Conservation (phyloP, 495 filamentous ascomycete genomes). For the Penicillium longicatenatum region DNA sequence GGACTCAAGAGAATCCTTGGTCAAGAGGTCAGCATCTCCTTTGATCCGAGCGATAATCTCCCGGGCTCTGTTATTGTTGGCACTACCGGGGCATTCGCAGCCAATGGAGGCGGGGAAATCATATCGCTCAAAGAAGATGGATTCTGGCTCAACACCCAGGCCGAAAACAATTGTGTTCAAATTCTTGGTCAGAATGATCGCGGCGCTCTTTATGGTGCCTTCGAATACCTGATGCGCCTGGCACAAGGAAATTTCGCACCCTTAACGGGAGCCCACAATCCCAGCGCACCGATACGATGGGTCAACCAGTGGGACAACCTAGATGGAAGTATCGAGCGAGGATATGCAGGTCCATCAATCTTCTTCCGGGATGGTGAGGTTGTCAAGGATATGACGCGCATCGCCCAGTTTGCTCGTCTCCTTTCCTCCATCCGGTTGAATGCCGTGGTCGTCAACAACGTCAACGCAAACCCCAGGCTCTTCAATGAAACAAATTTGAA, state of each 20-base stretch:
- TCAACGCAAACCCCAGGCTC: conserved; percentile 65
- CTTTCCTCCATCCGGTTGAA: conserved; percentile 70
- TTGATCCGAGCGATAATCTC: conserved; percentile 22
- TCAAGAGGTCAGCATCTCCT: conserved; percentile 37
- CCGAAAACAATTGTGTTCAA: conserved; percentile 38
- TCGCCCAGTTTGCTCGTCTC: conserved; percentile 64
- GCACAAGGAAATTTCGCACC: conserved; percentile 62
- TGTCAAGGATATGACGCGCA: conserved; percentile 59
- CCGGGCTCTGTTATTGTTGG: conserved; percentile 55
- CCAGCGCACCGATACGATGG: conserved; percentile 66
- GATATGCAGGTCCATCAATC: conserved; percentile 69
- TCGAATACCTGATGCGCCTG: conserved; percentile 66
- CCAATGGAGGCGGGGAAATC: conserved; percentile 30
- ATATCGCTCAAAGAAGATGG: conserved; percentile 60
- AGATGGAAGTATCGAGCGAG: conserved; percentile 68
- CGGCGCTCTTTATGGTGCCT: conserved; percentile 69
- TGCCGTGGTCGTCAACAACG: conserved; percentile 69
- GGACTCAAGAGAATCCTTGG: conserved; percentile 59
- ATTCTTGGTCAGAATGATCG: conserved; percentile 70
- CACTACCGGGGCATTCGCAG: conserved; percentile 52
- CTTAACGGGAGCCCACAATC: conserved; percentile 55
- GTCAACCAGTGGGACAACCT: conserved; percentile 77
- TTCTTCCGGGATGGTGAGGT: conserved; percentile 62
- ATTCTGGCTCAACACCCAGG: conserved; percentile 57
- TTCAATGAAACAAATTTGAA: conserved; percentile 58